Conservation (phyloP, 768 basidiomycete species). For the Termitomyces sp. region DNA sequence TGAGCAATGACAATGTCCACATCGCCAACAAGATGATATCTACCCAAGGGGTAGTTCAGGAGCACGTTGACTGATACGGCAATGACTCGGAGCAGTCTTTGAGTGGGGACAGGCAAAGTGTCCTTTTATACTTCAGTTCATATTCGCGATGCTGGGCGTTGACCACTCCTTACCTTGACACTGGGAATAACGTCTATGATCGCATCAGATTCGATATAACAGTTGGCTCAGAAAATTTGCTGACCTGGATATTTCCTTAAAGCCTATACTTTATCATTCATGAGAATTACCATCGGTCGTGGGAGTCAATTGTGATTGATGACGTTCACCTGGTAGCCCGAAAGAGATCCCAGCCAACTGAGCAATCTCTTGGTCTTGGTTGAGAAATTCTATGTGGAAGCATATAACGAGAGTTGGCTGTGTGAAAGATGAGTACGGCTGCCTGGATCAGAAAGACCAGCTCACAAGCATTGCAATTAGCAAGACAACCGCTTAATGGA, state of each 20-base stretch:
- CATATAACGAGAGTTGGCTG: conserved; percentile 4
- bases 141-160: too few relatives aligned
- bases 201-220: not conserved
- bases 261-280: conserved; percentile 37
- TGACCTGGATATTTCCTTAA: conserved; percentile 46
- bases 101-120: conserved; percentile 87
- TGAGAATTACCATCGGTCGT: not conserved
- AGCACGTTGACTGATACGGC: conserved; percentile 83
- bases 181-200: conserved; percentile 63
- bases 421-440: not conserved
- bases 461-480: not conserved
- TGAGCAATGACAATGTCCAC: not conserved
- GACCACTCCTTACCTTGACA: conserved; percentile 56
- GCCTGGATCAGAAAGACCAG: not conserved
- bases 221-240: conserved; percentile 2
- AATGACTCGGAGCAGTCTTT: conserved; percentile 71
- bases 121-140: conserved; percentile 33
- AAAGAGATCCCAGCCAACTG: not conserved
- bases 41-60: conserved; percentile 80
- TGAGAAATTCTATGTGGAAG: conserved; percentile 1
- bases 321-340: not conserved
- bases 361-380: conserved; percentile 9
- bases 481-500: not conserved
- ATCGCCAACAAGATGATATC: not conserved
- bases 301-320: not conserved